Percentiles rank a stretch among this genome's conserved stretches.
These are phyloP conservation scores for Isatis lusitanica DNA, from an alignment of 441 rosid genomes.

Conservation along the genomic window DNA sequence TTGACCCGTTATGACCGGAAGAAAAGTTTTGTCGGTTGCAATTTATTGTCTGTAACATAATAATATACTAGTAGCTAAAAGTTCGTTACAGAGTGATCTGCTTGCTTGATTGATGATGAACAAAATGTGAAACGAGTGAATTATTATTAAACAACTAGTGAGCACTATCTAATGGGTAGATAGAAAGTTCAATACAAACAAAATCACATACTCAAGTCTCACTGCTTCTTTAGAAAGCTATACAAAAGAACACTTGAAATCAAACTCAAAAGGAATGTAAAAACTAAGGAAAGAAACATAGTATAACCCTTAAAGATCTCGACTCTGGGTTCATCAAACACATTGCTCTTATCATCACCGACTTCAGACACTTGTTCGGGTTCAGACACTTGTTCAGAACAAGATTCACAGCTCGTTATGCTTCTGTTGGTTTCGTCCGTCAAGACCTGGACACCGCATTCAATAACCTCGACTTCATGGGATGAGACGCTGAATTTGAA, in stretches of 20 bases:
- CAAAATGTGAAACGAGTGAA: no score
- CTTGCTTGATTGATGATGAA: no score
- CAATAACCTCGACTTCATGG: not conserved
- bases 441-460: slow-evolving; percentile 10
- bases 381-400: slow-evolving; percentile 5
- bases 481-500: slow-evolving; percentile 13
- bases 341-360: not conserved
- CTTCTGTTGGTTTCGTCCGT: not conserved
- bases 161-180: not conserved
- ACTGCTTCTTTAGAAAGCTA: not conserved
- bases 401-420: not conserved
- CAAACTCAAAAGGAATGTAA: not conserved
- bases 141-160: not conserved
- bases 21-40: no score
- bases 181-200: not conserved
- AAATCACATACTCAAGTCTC: not conserved
- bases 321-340: not conserved
- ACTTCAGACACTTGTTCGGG: not conserved
- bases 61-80: no score
- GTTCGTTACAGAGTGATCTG: no score
- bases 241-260: not conserved
- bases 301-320: not conserved
- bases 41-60: no score
- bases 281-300: not conserved
- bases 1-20: no score